Percentiles rank a stretch among this genome's conserved stretches.
Conservation (phyloP, 192 early-diverging fungal genomes). For the Backusella psychrophila region DNA sequence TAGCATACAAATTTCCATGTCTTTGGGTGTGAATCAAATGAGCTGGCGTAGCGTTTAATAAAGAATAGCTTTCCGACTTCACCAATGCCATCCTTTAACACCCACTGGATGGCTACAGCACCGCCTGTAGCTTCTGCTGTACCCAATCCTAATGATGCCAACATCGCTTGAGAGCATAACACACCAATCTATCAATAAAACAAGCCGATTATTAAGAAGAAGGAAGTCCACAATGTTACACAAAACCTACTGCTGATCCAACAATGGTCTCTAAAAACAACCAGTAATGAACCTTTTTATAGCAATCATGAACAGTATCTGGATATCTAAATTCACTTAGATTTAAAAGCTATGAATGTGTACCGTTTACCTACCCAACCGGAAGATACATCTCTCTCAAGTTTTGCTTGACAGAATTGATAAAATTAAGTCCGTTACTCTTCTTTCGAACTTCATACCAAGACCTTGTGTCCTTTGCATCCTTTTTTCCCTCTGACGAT, state of each 20-base stretch:
- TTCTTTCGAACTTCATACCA: slow-evolving; percentile 11
- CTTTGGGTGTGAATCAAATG: slow-evolving; percentile 72
- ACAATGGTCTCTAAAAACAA: slow-evolving; percentile 62
- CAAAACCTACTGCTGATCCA: slow-evolving; percentile 51
- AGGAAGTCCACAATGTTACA: neutral
- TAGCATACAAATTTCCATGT: slow-evolving; percentile 63
- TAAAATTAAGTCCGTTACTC: neutral
- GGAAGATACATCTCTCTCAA: slow-evolving; percentile 59
- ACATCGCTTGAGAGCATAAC: slow-evolving; percentile 64
- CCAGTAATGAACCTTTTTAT: slow-evolving; percentile 56
- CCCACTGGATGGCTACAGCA: slow-evolving; percentile 69
- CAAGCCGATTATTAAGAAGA: neutral
- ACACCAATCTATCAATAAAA: slow-evolving; percentile 49
- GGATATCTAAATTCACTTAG: slow-evolving; percentile 44
- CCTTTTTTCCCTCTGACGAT: slow-evolving; percentile 1
- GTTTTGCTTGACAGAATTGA: slow-evolving; percentile 34
- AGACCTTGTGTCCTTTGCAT: neutral
- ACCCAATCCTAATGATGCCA: slow-evolving; percentile 57
- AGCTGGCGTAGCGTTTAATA: slow-evolving; percentile 63
- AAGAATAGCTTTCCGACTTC: slow-evolving; percentile 71
- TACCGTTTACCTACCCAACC: slow-evolving; percentile 33
- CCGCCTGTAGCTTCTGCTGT: slow-evolving; percentile 51
- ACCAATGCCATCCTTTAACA: slow-evolving; percentile 66
- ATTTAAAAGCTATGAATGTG: neutral
- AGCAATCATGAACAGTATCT: slow-evolving; percentile 54